These are phyloP conservation scores for Triticum dicoccoides DNA, from an alignment of 176 grass and related monocot genomes.

Conservation along the genomic window DNA sequence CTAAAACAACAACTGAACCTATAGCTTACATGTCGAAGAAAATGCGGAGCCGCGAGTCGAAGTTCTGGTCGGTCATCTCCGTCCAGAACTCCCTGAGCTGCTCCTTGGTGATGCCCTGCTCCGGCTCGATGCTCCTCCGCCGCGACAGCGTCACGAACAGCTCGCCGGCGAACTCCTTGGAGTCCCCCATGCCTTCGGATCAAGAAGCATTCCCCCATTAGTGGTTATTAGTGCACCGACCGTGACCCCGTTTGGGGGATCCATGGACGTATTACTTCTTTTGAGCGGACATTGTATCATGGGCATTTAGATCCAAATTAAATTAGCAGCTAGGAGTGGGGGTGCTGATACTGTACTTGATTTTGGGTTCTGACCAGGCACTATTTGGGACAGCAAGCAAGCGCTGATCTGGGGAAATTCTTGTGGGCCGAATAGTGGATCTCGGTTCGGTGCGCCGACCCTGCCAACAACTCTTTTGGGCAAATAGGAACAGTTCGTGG, in stretches of 20 bases:
- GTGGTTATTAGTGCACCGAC: not conserved
- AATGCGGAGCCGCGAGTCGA: conserved; percentile 83
- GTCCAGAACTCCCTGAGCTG: conserved; percentile 95
- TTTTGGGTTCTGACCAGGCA: not conserved
- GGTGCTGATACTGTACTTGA: not conserved
- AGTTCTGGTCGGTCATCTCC: conserved; percentile 98
- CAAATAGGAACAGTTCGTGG: not conserved
- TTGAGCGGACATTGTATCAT: not conserved
- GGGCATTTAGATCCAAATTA: not conserved
- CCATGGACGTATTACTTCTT: not conserved
- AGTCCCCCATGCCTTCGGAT: conserved; percentile 88
- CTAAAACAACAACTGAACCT: not conserved
- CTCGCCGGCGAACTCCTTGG: conserved; percentile 93
- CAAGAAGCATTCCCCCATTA: not conserved
- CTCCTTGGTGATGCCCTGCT: conserved; percentile 65
- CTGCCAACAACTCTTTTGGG: conserved; percentile 17
- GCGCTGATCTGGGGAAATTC: not conserved
- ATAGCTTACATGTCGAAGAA: conserved; percentile 97
- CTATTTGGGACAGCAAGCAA: not conserved
- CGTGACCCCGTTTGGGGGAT: not conserved
- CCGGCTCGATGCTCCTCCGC: conserved; percentile 54
- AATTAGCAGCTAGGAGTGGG: not conserved
- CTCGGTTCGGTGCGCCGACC: conserved; percentile 4
- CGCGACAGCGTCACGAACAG: conserved; percentile 74
- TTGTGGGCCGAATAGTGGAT: conserved; percentile 17